A percentile compares a stretch with the other conserved stretches of the same genome.
These are phyloP conservation scores for Evansstolkia leycettana DNA, from an alignment of 495 filamentous ascomycete species.

Conservation along the genomic window DNA sequence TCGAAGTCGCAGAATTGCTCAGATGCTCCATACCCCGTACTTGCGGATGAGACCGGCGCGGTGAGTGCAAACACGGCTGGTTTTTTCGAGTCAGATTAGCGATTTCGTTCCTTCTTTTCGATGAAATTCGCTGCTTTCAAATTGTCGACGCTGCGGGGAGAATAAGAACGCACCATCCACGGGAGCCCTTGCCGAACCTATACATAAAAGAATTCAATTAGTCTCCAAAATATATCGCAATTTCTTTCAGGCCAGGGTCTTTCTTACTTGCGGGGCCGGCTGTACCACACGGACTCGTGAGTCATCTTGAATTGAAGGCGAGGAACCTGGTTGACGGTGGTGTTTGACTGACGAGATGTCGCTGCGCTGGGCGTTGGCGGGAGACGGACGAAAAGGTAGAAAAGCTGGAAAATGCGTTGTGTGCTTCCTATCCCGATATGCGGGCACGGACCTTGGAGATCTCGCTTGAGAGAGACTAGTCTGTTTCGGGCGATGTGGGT, in stretches of 20 bases:
- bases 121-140: neutral
- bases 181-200: conserved; percentile 76
- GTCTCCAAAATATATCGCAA: neutral
- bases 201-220: conserved; percentile 10
- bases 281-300: conserved; percentile 99
- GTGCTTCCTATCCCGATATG: conserved; percentile 19
- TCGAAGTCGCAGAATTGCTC: conserved; percentile 1
- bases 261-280: conserved; percentile 77
- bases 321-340: conserved; percentile 27
- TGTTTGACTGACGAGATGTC: conserved; percentile 26
- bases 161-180: conserved; percentile 56
- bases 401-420: conserved; percentile 29
- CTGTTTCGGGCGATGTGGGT: conserved; percentile 1
- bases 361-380: conserved; percentile 30
- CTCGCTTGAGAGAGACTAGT: conserved; percentile 2
- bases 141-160: conserved; percentile 6
- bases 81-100: conserved; percentile 16
- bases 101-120: conserved; percentile 6
- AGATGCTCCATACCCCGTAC: conserved; percentile 67
- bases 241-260: conserved; percentile 3
- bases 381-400: conserved; percentile 16
- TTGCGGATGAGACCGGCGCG: conserved; percentile 94
- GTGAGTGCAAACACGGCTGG: conserved; percentile 94
- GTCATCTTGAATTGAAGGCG: conserved; percentile 58
- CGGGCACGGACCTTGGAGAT: neutral